These are phyloP conservation scores for Chimonanthus praecox DNA, from an alignment of 164 flowering plant species.

Conservation along the genomic window DNA sequence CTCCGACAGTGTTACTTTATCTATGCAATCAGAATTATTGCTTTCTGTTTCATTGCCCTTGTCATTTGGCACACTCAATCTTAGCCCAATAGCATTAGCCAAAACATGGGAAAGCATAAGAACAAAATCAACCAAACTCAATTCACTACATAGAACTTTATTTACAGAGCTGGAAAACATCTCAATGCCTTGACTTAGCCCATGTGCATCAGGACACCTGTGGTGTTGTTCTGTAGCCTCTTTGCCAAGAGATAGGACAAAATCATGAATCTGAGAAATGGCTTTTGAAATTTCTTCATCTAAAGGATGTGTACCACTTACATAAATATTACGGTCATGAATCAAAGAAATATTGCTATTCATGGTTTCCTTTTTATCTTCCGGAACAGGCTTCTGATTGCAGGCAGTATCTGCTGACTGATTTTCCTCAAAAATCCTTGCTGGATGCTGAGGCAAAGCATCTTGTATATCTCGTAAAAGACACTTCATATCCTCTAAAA, in stretches of 20 bases:
- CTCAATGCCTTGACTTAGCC: conserved; percentile 37
- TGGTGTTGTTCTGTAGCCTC: conserved; percentile 46
- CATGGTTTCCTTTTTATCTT: conserved; percentile 26
- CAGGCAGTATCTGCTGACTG: conserved; percentile 25
- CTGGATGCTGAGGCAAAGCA: conserved; percentile 27
- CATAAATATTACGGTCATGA: conserved; percentile 13
- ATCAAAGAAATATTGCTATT: conserved; percentile 25
- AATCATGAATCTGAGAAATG: conserved; percentile 62
- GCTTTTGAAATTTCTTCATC: conserved; percentile 42
- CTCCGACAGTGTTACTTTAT: conserved; percentile 79
- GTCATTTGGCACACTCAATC: conserved; percentile 42
- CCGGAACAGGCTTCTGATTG: conserved; percentile 23
- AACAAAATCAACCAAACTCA: conserved; percentile 49
- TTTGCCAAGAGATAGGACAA: conserved; percentile 59
- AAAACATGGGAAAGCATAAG: conserved; percentile 64
- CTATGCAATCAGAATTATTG: conserved; percentile 67
- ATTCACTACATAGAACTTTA: conserved; percentile 30
- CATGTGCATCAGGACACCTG: conserved; percentile 32
- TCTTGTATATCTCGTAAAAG: conserved; percentile 45
- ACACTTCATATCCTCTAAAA: conserved; percentile 46
- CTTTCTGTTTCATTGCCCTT: conserved; percentile 49
- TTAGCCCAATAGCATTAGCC: conserved; percentile 46
- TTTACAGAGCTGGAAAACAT: conserved; percentile 45
- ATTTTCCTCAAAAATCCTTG: conserved; percentile 21
- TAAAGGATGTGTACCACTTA: conserved; percentile 5